Evolutionary conservation across 2,329 filamentous ascomycete species (phyloP).

Genomic region (Gaeumannomyces tritici): DNA sequence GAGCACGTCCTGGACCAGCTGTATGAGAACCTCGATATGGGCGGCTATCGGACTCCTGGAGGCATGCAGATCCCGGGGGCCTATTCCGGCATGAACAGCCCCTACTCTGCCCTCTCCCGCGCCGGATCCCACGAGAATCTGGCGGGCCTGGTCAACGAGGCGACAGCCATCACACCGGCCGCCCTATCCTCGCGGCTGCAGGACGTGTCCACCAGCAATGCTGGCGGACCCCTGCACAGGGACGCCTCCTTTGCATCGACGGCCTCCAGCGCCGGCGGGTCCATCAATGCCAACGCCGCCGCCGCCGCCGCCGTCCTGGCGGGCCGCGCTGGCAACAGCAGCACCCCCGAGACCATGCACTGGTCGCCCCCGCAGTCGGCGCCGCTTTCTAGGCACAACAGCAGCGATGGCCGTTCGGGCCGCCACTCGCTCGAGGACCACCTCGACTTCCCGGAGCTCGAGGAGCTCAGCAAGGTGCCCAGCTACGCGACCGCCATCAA

Average conservation of each 20-base stretch:
- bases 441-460: constrained; percentile 47
- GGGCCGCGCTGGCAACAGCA: too few species aligned
- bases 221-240: constrained; percentile 23
- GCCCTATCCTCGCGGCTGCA: constrained; percentile 59
- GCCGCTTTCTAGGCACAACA: constrained; percentile 43
- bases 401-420: constrained; percentile 37
- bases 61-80: constrained; percentile 58
- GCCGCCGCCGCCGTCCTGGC: too few species aligned
- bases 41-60: constrained; percentile 70
- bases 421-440: constrained; percentile 45
- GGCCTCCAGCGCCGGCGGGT: not conserved
- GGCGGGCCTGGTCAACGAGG: constrained; percentile 41
- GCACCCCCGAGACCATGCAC: not conserved
- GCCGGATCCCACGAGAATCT: constrained; percentile 77
- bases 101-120: constrained; percentile 62
- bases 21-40: constrained; percentile 77
- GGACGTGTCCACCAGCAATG: constrained; percentile 43
- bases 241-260: constrained; percentile 26
- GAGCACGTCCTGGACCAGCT: constrained; percentile 83
- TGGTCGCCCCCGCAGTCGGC: constrained; percentile 31
- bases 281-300: too few species aligned
- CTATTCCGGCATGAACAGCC: constrained; percentile 69
- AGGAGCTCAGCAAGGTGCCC: constrained; percentile 61
- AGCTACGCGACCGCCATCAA: constrained; percentile 69
- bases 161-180: constrained; percentile 36